Evolutionary conservation across 805 yeast genomes (phyloP).

Genomic region (Barnettozyma californica): DNA sequence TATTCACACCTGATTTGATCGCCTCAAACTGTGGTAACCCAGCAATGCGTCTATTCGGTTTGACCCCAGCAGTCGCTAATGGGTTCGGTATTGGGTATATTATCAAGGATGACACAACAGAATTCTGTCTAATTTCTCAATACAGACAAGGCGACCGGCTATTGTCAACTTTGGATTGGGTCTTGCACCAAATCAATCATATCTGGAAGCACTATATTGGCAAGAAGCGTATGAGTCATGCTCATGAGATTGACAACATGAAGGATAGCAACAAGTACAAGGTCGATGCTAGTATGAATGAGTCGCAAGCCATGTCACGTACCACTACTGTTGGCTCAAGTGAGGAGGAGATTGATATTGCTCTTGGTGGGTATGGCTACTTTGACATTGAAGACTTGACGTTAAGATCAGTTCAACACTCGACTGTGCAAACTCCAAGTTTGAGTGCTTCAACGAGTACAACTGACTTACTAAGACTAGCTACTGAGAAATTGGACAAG

Average conservation of each 20-base stretch:
- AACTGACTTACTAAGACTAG: slow-evolving; percentile 8
- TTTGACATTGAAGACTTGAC: slow-evolving; percentile 68
- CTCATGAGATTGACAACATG: slow-evolving; percentile 31
- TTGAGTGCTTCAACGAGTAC: slow-evolving; percentile 15
- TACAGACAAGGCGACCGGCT: slow-evolving; percentile 81
- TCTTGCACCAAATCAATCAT: slow-evolving; percentile 53
- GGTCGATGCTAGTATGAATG: slow-evolving; percentile 1
- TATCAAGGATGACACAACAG: slow-evolving; percentile 72
- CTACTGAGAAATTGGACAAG: slow-evolving; percentile 15
- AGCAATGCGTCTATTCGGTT: slow-evolving; percentile 78
- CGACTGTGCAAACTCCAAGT: slow-evolving; percentile 18
- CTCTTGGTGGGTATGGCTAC: slow-evolving; percentile 75
- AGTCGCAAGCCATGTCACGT: slow-evolving; percentile 17
- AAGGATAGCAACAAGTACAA: slow-evolving; percentile 10
- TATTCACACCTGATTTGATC: slow-evolving; percentile 37
- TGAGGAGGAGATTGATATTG: slow-evolving; percentile 26
- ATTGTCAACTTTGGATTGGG: slow-evolving; percentile 66
- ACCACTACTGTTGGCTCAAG: slow-evolving; percentile 19
- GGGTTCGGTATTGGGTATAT: slow-evolving; percentile 94
- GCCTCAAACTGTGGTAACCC: slow-evolving; percentile 90
- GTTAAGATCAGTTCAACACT: slow-evolving; percentile 48
- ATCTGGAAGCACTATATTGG: slow-evolving; percentile 32
- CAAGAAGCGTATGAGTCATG: slow-evolving; percentile 22
- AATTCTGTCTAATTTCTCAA: slow-evolving; percentile 81
- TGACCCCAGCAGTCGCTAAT: slow-evolving; percentile 82